These are phyloP conservation scores for Hanseniaspora valbyensis DNA, from an alignment of 805 yeast species.

Conservation along the genomic window DNA sequence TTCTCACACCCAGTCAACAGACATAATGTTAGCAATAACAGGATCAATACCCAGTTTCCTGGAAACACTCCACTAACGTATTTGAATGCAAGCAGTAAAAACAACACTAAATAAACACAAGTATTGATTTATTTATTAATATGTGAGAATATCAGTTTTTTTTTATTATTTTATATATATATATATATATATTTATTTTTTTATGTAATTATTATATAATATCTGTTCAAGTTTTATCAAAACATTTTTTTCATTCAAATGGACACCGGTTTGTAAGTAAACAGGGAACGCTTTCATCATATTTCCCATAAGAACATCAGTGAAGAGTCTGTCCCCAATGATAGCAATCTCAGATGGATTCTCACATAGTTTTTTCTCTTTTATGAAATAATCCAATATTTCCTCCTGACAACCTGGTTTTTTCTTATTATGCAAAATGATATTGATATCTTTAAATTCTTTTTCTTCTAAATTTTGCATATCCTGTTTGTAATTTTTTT, in stretches of 20 bases:
- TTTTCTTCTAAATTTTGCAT: constrained; percentile 34
- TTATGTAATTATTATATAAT: not conserved
- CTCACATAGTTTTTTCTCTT: constrained; percentile 35
- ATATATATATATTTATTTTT: not conserved
- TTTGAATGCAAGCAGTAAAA: not conserved
- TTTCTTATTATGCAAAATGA: constrained; percentile 59
- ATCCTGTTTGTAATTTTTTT: constrained; percentile 45
- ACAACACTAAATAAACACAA: not conserved
- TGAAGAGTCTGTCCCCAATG: constrained; percentile 82
- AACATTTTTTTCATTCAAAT: constrained; percentile 29
- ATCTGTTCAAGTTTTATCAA: constrained; percentile 7
- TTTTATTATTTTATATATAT: not conserved
- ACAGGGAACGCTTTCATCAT: constrained; percentile 78
- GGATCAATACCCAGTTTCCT: constrained; percentile 1
- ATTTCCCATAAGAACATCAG: constrained; percentile 90
- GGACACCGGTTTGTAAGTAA: constrained; percentile 75
- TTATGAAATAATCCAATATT: constrained; percentile 47
- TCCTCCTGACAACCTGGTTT: constrained; percentile 74
- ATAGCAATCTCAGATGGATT: constrained; percentile 58
- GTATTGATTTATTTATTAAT: too few relatives aligned
- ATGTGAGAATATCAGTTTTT: too few relatives aligned
- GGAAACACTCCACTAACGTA: constrained; percentile 10
- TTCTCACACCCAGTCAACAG: constrained; percentile 11
- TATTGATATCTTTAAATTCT: constrained; percentile 48
- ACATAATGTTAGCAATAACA: not conserved